phyloP scores from a whole-genome alignment of 805 yeast species.

The Schwanniomyces occidentalis region DNA sequence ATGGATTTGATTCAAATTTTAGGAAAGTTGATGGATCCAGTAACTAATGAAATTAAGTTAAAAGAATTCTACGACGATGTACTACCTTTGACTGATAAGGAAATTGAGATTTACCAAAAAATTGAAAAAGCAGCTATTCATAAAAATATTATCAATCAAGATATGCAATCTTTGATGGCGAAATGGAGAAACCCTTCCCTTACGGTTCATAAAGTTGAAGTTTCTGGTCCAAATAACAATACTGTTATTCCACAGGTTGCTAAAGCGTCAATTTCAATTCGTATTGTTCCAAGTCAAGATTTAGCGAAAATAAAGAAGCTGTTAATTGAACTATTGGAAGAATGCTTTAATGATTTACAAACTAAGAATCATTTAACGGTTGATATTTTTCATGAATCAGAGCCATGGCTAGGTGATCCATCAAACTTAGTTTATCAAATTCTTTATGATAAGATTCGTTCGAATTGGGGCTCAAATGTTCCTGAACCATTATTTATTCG shows the following conservation, averaged over 20 bases:
- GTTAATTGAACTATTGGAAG: constrained; percentile 47
- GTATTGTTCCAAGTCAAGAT: constrained; percentile 89
- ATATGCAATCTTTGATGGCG: constrained; percentile 55
- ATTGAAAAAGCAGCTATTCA: constrained; percentile 44
- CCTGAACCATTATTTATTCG: constrained; percentile 79
- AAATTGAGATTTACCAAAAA: constrained; percentile 59
- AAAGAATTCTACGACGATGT: constrained; percentile 77
- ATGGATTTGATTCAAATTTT: constrained; percentile 77
- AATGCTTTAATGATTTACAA: constrained; percentile 47
- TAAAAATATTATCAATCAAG: constrained; percentile 35
- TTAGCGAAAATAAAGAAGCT: constrained; percentile 54
- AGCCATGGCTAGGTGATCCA: constrained; percentile 95
- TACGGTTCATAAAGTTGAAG: constrained; percentile 79
- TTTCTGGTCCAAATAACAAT: constrained; percentile 86
- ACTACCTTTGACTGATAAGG: constrained; percentile 55
- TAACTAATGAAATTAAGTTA: constrained; percentile 47
- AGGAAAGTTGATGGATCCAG: constrained; percentile 56
- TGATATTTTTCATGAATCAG: constrained; percentile 78
- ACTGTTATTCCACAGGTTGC: constrained; percentile 88
- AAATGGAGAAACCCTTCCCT: constrained; percentile 91
- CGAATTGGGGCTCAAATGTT: constrained; percentile 68
- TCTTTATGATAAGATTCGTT: constrained; percentile 57
- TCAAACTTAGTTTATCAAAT: constrained; percentile 70
- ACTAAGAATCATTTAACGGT: constrained; percentile 65
- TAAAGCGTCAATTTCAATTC: constrained; percentile 71